phyloP scores from a whole-genome alignment of 108 stramenopile species.

The Fistulifera pelliculosa region DNA sequence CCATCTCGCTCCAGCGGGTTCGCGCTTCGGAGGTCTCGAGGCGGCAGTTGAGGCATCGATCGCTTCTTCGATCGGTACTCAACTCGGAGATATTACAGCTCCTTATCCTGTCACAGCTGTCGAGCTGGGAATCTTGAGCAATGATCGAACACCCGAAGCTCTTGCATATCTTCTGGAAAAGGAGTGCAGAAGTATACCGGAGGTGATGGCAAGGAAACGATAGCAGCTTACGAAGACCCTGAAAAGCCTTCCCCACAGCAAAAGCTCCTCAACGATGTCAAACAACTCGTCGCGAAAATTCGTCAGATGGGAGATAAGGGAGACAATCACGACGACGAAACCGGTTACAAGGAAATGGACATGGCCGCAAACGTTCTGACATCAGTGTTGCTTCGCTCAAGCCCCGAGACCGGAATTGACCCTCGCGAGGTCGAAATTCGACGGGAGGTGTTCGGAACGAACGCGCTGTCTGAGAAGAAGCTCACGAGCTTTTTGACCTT shows the following conservation, averaged over 20 bases:
- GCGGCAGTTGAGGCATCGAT: conserved; percentile 32
- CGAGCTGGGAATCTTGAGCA: conserved; percentile 47
- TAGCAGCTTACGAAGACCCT: conserved; percentile 16
- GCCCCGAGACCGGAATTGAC: conserved; percentile 58
- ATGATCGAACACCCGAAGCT: conserved; percentile 47
- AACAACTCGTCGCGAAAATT: conserved; percentile 32
- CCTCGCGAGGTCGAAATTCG: conserved; percentile 53
- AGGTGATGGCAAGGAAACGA: conserved; percentile 12
- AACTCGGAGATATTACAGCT: conserved; percentile 11
- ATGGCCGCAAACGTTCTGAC: conserved; percentile 61
- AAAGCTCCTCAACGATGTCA: conserved; percentile 19
- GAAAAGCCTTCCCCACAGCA: conserved; percentile 28
- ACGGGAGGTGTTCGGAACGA: conserved; percentile 54
- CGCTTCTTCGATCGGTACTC: conserved; percentile 24
- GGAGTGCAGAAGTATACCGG: conserved; percentile 19
- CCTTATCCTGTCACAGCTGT: conserved; percentile 13
- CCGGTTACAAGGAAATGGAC: conserved; percentile 43
- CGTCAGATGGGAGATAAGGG: conserved; percentile 18
- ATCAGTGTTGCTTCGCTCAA: conserved; percentile 47
- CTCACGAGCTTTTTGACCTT: conserved; percentile 68
- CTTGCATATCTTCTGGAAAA: conserved; percentile 49
- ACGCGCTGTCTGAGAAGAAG: conserved; percentile 62
- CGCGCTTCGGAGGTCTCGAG: conserved; percentile 43
- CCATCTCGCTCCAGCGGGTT: no score
- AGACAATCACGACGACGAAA: conserved; percentile 24